A percentile compares a stretch with the other conserved stretches of the same genome.
Conservation (phyloP, 257 asterid genomes). For the Nicotiana obtusifolia region DNA sequence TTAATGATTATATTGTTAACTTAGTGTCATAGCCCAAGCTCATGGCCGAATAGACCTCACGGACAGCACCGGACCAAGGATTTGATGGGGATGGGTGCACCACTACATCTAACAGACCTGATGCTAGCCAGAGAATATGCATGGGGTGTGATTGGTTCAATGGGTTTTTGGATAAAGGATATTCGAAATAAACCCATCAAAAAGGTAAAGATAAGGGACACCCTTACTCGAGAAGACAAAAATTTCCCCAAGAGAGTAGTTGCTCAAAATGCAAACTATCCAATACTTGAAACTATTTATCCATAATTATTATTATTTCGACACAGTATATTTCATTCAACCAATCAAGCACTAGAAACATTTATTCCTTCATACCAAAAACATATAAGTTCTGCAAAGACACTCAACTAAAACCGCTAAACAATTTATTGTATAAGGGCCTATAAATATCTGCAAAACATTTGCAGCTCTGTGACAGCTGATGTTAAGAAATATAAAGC, state of each 20-base stretch:
- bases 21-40: too few relatives aligned
- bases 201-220: too few relatives aligned
- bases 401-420: background rate
- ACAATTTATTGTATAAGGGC: background rate
- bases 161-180: too few relatives aligned
- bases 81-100: too few relatives aligned
- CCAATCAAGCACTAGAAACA: background rate
- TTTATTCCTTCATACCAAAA: background rate
- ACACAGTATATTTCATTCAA: background rate
- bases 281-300: background rate
- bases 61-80: too few relatives aligned
- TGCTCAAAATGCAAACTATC: background rate
- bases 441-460: background rate
- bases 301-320: background rate
- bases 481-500: background rate
- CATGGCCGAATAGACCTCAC: too few relatives aligned
- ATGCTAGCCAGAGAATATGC: too few relatives aligned
- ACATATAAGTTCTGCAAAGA: background rate
- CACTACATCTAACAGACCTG: too few relatives aligned
- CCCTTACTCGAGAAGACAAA: too few relatives aligned
- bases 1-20: background rate
- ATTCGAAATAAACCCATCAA: too few relatives aligned
- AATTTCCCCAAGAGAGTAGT: too few relatives aligned
- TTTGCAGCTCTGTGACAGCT: background rate
- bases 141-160: too few relatives aligned